Conservation (phyloP, 2,329 filamentous ascomycete species). For the Claviceps spartinae region DNA sequence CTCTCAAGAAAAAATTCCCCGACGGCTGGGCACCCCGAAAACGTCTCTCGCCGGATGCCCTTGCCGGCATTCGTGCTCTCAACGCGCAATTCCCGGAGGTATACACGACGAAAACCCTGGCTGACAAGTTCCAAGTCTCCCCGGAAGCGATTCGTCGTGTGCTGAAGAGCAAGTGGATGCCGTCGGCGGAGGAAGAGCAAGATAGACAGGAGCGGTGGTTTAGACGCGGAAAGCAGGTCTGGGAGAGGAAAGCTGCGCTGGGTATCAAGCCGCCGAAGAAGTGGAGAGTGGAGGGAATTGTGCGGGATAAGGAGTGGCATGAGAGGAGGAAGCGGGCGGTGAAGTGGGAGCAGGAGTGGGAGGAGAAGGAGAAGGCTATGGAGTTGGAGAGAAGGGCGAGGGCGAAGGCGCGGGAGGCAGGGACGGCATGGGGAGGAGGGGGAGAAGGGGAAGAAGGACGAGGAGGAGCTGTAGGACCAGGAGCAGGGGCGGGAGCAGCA, state of each 20-base stretch:
- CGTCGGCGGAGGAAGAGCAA: constrained; percentile 43
- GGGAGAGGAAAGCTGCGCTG: constrained; percentile 44
- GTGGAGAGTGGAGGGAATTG: constrained; percentile 44
- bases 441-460: not conserved
- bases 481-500: not conserved
- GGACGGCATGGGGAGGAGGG: not conserved
- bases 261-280: constrained; percentile 47
- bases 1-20: constrained; percentile 64
- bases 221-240: constrained; percentile 44
- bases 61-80: constrained; percentile 78
- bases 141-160: constrained; percentile 80
- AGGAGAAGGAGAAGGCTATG: constrained; percentile 18
- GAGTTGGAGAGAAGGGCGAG: constrained; percentile 11
- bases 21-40: constrained; percentile 74
- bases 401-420: constrained; percentile 1
- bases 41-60: constrained; percentile 77
- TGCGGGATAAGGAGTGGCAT: constrained; percentile 30
- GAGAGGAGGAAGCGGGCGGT: constrained; percentile 17
- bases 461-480: not conserved
- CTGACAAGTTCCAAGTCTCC: constrained; percentile 72
- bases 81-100: constrained; percentile 62
- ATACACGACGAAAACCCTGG: constrained; percentile 62
- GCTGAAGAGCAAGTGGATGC: constrained; percentile 63
- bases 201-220: constrained; percentile 48
- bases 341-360: constrained; percentile 15